phyloP scores from a whole-genome alignment of 1,139 yeast species.

The Eremothecium coryli region DNA sequence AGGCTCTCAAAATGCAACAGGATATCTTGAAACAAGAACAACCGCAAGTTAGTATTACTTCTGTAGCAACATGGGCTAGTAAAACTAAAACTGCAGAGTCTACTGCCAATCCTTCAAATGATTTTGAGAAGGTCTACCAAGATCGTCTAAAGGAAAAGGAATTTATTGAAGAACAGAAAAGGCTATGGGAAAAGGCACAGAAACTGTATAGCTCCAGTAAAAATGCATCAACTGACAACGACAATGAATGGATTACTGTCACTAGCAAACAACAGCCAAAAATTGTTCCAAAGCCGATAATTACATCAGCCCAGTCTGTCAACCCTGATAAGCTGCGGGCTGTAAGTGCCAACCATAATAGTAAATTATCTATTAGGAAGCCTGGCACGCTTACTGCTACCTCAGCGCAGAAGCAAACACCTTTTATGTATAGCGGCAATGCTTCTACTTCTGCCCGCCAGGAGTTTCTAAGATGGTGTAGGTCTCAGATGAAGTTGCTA shows the following conservation, averaged over 20 bases:
- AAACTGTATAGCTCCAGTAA: conserved; percentile 12
- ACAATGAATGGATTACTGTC: conserved; percentile 27
- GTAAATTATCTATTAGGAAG: neutral
- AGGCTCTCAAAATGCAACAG: conserved; percentile 18
- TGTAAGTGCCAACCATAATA: conserved; percentile 17
- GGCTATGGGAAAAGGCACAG: conserved; percentile 26
- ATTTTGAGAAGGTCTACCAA: conserved; percentile 16
- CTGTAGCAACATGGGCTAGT: conserved; percentile 28
- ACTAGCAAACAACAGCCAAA: conserved; percentile 10
- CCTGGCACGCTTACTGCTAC: conserved; percentile 4
- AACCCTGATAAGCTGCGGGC: conserved; percentile 22
- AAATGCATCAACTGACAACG: conserved; percentile 7
- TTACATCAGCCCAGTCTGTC: conserved; percentile 14
- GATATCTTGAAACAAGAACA: conserved; percentile 20
- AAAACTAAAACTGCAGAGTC: conserved; percentile 14
- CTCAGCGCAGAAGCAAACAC: conserved; percentile 15
- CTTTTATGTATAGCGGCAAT: conserved; percentile 31
- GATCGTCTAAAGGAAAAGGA: conserved; percentile 19
- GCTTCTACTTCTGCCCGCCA: conserved; percentile 37
- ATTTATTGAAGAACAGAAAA: conserved; percentile 24
- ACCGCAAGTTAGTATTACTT: conserved; percentile 16
- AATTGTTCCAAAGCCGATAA: conserved; percentile 7
- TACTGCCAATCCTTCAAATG: conserved; percentile 22
- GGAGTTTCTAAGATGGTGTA: conserved; percentile 81
- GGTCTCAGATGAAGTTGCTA: conserved; percentile 62